Evolutionary conservation across 202 grass and related monocot genomes (phyloP).

Genomic region (Dendrocalamus latiflorus): DNA sequence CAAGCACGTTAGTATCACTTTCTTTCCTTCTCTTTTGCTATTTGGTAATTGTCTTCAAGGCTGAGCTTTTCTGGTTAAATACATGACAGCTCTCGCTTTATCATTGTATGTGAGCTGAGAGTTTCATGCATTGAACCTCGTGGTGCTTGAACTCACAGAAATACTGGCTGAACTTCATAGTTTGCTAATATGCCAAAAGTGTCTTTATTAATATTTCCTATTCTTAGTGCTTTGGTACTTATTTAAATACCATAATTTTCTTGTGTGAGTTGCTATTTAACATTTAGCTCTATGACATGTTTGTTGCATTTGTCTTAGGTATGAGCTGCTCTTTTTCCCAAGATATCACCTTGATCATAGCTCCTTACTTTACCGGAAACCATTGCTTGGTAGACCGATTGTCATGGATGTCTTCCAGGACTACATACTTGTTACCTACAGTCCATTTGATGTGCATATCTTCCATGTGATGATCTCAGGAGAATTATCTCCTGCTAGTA

Average conservation of each 20-base stretch:
- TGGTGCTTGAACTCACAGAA: constrained; percentile 13
- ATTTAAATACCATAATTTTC: not conserved
- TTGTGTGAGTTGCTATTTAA: constrained; percentile 18
- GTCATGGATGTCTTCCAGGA: too few relatives aligned
- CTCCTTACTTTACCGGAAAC: constrained; percentile 87
- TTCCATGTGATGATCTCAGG: too few relatives aligned
- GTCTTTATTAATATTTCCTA: not conserved
- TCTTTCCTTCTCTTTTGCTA: constrained; percentile 19
- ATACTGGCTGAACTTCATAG: not conserved
- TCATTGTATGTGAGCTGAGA: not conserved
- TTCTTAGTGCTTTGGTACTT: not conserved
- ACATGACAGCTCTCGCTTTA: not conserved
- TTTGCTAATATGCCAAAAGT: constrained; percentile 4
- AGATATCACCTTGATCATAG: constrained; percentile 99
- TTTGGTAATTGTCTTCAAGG: constrained; percentile 7
- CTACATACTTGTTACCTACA: too few relatives aligned
- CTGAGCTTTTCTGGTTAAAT: not conserved
- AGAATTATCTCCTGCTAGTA: too few relatives aligned
- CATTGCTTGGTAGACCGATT: constrained; percentile 78
- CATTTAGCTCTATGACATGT: constrained; percentile 30
- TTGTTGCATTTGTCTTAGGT: constrained; percentile 56
- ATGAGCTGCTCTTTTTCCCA: constrained; percentile 95
- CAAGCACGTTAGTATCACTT: constrained; percentile 60
- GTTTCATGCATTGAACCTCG: not conserved
- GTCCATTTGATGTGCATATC: too few relatives aligned